These are phyloP conservation scores for Neocallimastix lanati DNA, from an alignment of 192 early-diverging fungal species.

Conservation along the genomic window DNA sequence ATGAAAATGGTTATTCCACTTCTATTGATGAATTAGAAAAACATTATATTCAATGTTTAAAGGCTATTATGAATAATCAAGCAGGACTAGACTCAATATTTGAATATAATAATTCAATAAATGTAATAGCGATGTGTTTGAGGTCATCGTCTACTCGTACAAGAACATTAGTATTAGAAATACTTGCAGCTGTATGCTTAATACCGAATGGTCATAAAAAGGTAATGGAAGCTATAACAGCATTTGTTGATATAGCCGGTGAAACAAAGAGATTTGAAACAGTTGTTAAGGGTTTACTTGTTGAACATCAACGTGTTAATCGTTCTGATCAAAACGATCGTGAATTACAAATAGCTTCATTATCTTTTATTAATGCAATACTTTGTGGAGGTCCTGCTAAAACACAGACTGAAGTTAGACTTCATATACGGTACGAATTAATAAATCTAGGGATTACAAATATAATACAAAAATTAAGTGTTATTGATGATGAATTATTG, in stretches of 20 bases:
- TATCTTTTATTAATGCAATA: conserved; percentile 37
- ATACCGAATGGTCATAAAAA: conserved; percentile 26
- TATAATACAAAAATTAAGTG: conserved; percentile 15
- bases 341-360: conserved; percentile 15
- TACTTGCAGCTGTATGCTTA: conserved; percentile 31
- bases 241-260: conserved; percentile 9
- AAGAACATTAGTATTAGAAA: conserved; percentile 23
- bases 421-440: conserved; percentile 32
- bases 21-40: conserved; percentile 27
- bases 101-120: conserved; percentile 17
- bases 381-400: conserved; percentile 21
- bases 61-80: conserved; percentile 39
- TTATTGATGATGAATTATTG: conserved; percentile 25
- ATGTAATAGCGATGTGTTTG: conserved; percentile 25
- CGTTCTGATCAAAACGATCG: background rate
- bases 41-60: conserved; percentile 31
- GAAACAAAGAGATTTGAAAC: conserved; percentile 22
- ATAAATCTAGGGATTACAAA: conserved; percentile 21
- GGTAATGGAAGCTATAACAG: conserved; percentile 23
- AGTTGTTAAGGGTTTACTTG: conserved; percentile 8
- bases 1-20: conserved; percentile 7
- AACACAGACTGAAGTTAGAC: conserved; percentile 18
- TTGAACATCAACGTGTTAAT: conserved; percentile 1
- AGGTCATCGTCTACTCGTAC: conserved; percentile 21
- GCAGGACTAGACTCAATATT: conserved; percentile 28